A percentile compares a stretch with the other conserved stretches of the same genome.
Evolutionary conservation across 179 eudicot genomes (phyloP).

Genomic region (Drosera spatulata): DNA sequence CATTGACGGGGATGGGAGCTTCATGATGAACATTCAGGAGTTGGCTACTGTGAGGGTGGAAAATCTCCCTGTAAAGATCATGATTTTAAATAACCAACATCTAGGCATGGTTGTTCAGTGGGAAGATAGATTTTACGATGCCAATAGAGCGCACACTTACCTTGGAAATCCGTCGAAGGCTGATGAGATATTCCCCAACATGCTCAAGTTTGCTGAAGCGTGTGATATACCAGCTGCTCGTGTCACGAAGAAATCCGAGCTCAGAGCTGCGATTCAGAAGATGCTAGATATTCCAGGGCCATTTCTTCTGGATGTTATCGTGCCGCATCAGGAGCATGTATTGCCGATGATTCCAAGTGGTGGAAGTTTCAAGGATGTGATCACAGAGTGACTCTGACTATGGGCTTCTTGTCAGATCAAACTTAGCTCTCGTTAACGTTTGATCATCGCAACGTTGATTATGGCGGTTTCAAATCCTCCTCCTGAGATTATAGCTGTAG

Average conservation of each 20-base stretch:
- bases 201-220: constrained; percentile 80
- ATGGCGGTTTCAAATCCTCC: no score
- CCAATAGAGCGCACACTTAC: constrained; percentile 75
- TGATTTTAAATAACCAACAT: constrained; percentile 77
- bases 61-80: constrained; percentile 76
- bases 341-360: no score
- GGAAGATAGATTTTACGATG: constrained; percentile 84
- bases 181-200: constrained; percentile 58
- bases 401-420: no score
- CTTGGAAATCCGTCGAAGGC: constrained; percentile 61
- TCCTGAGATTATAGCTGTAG: no score
- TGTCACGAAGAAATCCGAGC: constrained; percentile 43
- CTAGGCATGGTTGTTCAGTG: constrained; percentile 95
- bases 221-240: constrained; percentile 76
- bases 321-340: no score
- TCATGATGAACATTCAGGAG: constrained; percentile 84
- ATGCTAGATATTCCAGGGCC: constrained; percentile 97
- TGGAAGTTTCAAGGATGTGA: no score
- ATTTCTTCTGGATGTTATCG: constrained; percentile 26
- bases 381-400: constrained; percentile 26
- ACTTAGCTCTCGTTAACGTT: no score
- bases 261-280: constrained; percentile 73
- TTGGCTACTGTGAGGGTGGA: constrained; percentile 71
- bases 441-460: no score
- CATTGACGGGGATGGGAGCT: constrained; percentile 90